Evolutionary conservation across 495 filamentous ascomycete genomes (phyloP), one percentile per base, ranked within the genome.

Genomic region (Cercophora sp.): DNA sequence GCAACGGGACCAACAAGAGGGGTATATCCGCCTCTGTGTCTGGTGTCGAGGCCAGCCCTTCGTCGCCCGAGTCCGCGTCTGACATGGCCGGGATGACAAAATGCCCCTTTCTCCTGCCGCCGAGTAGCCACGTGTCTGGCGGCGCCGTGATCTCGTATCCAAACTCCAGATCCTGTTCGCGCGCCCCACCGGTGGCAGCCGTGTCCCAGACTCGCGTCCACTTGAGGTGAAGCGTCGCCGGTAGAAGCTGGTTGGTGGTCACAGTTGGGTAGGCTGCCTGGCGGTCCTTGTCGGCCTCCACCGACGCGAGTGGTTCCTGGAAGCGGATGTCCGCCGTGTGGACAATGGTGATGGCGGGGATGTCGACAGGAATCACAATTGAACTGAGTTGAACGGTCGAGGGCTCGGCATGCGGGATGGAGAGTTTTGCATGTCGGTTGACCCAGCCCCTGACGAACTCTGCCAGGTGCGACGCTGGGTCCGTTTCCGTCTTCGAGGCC

Each of bases 331-430:
- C 84, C 15, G 85, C 87, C 1, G 86, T 94, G 68, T 92, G 86
- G 2, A 97, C 84, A 22, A 96, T 81, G 48, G 87, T 82, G 20
- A 96, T 76, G 5, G 86, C 79, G 0, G 93, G 94, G n/a, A 97
- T 80, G 37, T 95, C 87, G 16, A 97, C 89, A 0, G 86, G 80
- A 50, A 90, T 86, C 4, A 80, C 69, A 48, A 90, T 82, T 9
- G 78, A 74, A 13, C 70, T 71, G 10, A 53, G 46, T 46, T 67
- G 58, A 18, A 39, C 46, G 9, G 48, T 49, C 8, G 54, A 26
- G 10, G 37, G 25, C 5, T 55, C 45, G 2, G 27, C 45, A 8
- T 22, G 51, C 32, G 24, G 63, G 2, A 80, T 43, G 5, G 45
- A 29, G 5, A 81, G 46, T 4, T 56, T 60, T 23, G 71, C 57